Evolutionary conservation across 1,284 basidiomycete genomes (phyloP), one percentile per base, ranked within the genome.

Genomic region (Cryptococcus sp.): DNA sequence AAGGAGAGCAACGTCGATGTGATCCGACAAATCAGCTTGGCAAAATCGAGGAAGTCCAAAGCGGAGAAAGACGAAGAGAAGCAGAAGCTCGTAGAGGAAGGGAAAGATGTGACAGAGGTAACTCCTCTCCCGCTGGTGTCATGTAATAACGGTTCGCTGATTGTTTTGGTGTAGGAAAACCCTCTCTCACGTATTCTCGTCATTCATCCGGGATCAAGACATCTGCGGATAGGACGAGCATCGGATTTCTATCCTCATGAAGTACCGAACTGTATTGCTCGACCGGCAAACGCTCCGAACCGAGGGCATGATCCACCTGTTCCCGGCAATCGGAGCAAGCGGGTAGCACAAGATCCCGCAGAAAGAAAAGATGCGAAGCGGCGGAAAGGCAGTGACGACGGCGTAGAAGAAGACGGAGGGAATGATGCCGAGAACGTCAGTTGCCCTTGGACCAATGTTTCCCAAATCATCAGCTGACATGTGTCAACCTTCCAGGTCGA

Each of bases 141-240:
- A 5, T 8, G 45, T 41, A 11, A 31, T 25, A 20, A 47, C 15
- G 19, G 25, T 13, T 50, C 23, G n/a, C 47, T 31, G 48, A 60
- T 52, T 50, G 22, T 44, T 19, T 41, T 45, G 25, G 20, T 44
- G 5, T 47, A 67, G 54, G 47, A 53, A 22, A 62, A 72, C 50
- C 73, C 71, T 5, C 58, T 77, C n/a, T 38, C 56, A n/a, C 75
- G 68, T 42, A 82, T 80, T 22, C 78, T 99, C 57, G 88, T 99
- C 41, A 90, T 99, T 56, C 96, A 99, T 71, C 93, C 91, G 2
- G 96, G 96, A 23, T 94, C 93, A 2, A 84, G 90, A 27, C 88
- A 82, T 70, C 80, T 97, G 39, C 87, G 93, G 27, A 86, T 99
- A 49, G 96, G 96, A 25, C 85, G 86, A 69, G 93, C 94, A 0